These are phyloP conservation scores for Plenodomus biglobosus DNA, from an alignment of 2,329 filamentous ascomycete species.

Conservation along the genomic window DNA sequence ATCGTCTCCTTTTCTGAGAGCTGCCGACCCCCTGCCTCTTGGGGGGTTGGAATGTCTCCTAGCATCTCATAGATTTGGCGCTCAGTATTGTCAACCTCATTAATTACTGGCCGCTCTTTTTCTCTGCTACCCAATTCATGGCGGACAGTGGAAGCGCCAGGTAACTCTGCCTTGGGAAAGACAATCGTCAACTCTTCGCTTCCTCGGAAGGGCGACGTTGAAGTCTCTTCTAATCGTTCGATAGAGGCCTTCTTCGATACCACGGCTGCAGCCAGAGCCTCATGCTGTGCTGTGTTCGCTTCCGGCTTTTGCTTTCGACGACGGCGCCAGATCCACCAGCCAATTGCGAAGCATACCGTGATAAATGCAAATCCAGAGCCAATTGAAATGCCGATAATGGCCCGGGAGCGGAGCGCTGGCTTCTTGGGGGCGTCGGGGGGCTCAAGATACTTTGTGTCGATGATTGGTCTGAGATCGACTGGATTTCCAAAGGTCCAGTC, in stretches of 20 bases:
- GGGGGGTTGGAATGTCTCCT: constrained; percentile 58
- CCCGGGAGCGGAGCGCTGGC: constrained; percentile 31
- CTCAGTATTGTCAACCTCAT: constrained; percentile 43
- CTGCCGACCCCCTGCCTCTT: constrained; percentile 52
- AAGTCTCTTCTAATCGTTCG: constrained; percentile 12
- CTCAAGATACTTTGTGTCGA: constrained; percentile 30
- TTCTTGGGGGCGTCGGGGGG: background rate
- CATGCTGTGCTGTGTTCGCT: constrained; percentile 27
- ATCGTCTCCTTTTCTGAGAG: constrained; percentile 54
- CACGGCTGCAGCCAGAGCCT: constrained; percentile 22
- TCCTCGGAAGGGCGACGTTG: constrained; percentile 25
- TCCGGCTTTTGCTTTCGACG: constrained; percentile 24
- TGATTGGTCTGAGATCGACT: constrained; percentile 37
- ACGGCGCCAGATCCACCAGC: constrained; percentile 41
- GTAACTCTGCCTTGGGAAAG: constrained; percentile 52
- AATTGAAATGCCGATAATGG: constrained; percentile 50
- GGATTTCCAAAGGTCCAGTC: constrained; percentile 34
- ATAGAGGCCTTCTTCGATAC: constrained; percentile 15
- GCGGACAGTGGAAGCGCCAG: constrained; percentile 30
- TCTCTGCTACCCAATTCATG: constrained; percentile 16
- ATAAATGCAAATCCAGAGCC: constrained; percentile 42
- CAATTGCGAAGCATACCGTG: constrained; percentile 31
- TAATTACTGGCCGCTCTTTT: constrained; percentile 20
- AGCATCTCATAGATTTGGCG: constrained; percentile 53
- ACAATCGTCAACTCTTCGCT: constrained; percentile 33